phyloP scores from a whole-genome alignment of 495 filamentous ascomycete genomes.

The Penicillium cataractarum region DNA sequence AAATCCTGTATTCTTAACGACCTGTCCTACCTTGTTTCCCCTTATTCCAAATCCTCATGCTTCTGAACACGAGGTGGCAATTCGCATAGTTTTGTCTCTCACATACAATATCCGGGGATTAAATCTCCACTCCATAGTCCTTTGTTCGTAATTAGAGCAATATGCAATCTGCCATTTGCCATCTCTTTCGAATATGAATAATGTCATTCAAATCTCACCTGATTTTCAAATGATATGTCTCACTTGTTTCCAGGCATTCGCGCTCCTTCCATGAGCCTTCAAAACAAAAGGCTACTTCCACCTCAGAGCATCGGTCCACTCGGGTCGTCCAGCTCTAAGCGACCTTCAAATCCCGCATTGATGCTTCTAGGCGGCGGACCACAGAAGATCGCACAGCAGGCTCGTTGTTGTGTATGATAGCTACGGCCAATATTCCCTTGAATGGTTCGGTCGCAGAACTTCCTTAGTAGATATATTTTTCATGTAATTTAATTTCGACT shows the following conservation, averaged over 20 bases:
- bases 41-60: conserved; percentile 8
- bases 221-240: not conserved
- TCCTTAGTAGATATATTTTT: no score
- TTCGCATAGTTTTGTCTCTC: not conserved
- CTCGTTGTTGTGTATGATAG: no score
- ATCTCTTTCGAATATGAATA: not conserved
- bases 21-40: not conserved
- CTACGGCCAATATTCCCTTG: no score
- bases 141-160: conserved; percentile 5
- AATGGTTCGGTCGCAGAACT: no score
- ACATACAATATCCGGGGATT: conserved; percentile 18
- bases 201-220: not conserved
- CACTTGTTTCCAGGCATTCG: not conserved
- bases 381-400: no score
- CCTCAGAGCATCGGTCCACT: no score
- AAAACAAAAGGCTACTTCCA: not conserved
- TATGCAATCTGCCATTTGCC: not conserved
- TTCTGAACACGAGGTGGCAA: conserved; percentile 6
- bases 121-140: conserved; percentile 27
- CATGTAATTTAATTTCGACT: no score
- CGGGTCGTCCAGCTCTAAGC: no score
- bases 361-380: no score
- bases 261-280: not conserved
- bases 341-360: no score
- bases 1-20: conserved; percentile 23